These are phyloP conservation scores for Neonectria punicea DNA, from an alignment of 2,329 filamentous ascomycete species.

Conservation along the genomic window DNA sequence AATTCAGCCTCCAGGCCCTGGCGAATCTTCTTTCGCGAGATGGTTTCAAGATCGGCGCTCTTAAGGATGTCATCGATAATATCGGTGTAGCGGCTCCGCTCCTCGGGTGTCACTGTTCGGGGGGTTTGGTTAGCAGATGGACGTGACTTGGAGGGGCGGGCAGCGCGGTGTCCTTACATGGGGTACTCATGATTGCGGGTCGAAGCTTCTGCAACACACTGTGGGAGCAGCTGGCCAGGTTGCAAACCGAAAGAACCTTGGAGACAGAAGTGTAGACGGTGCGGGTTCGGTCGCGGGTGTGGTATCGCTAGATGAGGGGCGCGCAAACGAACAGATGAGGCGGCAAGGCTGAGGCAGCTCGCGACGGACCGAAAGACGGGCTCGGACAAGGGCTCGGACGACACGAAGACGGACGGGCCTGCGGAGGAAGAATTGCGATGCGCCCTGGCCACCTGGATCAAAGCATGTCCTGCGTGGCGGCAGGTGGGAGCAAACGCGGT, in stretches of 20 bases:
- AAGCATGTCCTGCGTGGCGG: constrained; percentile 15
- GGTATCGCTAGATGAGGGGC: constrained; percentile 12
- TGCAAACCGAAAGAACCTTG: constrained; percentile 16
- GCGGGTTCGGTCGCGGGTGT: constrained; percentile 25
- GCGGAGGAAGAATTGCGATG: constrained; percentile 4
- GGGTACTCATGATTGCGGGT: constrained; percentile 39
- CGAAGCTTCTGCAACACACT: constrained; percentile 9
- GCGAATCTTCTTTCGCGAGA: constrained; percentile 71
- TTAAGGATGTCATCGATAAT: constrained; percentile 70
- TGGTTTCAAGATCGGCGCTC: constrained; percentile 69
- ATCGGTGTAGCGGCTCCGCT: constrained; percentile 63
- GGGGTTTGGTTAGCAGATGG: constrained; percentile 15
- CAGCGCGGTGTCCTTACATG: constrained; percentile 35
- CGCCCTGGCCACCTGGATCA: constrained; percentile 14
- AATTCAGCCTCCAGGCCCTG: constrained; percentile 65
- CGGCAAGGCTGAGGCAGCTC: constrained; percentile 12
- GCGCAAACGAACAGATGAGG: constrained; percentile 19
- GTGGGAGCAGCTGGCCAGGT: constrained; percentile 19
- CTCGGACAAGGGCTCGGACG: not conserved
- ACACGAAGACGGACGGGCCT: not conserved
- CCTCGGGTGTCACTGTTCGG: constrained; percentile 60
- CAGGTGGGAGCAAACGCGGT: constrained; percentile 34
- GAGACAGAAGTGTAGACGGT: constrained; percentile 8
- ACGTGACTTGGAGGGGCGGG: constrained; percentile 4
- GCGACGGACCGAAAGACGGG: not conserved